Percentiles rank a stretch among this genome's conserved stretches.
Conservation (phyloP, 2,329 filamentous ascomycete species). For the Emmonsiellopsis sp. region DNA sequence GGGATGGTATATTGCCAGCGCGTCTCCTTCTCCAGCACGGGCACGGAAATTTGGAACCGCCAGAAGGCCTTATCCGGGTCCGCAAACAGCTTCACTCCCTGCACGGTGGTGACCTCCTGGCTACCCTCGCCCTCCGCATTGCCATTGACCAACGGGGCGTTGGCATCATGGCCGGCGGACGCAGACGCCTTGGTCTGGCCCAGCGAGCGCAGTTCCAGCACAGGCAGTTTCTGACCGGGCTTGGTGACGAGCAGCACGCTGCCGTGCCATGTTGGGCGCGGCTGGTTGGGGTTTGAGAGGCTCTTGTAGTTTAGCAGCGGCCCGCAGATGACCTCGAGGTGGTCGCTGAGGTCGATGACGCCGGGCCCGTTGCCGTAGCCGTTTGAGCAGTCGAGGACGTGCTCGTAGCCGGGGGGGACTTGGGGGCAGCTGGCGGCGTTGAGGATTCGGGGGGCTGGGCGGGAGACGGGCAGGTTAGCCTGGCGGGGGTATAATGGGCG, state of each 20-base stretch:
- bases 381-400: constrained; percentile 10
- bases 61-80: constrained; percentile 51
- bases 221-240: constrained; percentile 54
- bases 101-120: constrained; percentile 22
- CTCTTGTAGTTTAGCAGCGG: constrained; percentile 41
- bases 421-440: background rate
- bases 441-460: background rate
- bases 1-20: constrained; percentile 71
- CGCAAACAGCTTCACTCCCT: constrained; percentile 50
- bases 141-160: constrained; percentile 9
- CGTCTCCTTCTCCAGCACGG: constrained; percentile 61
- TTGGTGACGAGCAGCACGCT: constrained; percentile 76
- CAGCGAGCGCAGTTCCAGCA: constrained; percentile 42
- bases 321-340: constrained; percentile 36
- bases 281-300: constrained; percentile 27
- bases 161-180: background rate
- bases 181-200: constrained; percentile 10
- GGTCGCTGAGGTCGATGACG: constrained; percentile 10
- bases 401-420: constrained; percentile 8
- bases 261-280: constrained; percentile 56
- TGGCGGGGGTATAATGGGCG: no score
- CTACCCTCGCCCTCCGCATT: constrained; percentile 4
- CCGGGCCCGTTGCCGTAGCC: constrained; percentile 16
- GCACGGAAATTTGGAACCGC: constrained; percentile 51
- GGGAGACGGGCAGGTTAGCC: background rate